Conservation (phyloP, 257 asterid species). For the Nicotiana otophora region DNA sequence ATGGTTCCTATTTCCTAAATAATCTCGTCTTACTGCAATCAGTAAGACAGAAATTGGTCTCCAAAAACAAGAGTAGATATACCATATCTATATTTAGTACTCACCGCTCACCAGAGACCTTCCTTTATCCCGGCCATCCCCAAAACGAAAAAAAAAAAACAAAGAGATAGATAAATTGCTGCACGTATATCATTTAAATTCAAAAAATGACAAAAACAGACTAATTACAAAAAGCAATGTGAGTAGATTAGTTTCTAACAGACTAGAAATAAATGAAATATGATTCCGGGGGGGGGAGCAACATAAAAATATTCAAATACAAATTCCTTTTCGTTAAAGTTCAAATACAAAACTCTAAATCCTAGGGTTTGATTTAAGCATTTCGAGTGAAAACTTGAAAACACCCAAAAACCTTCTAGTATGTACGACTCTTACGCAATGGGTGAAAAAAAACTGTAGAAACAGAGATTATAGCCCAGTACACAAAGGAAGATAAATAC, state of each 20-base stretch:
- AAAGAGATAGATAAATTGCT: too few relatives aligned
- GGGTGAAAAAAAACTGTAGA: background rate
- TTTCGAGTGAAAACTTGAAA: background rate
- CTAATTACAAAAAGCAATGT: too few relatives aligned
- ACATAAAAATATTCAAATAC: background rate
- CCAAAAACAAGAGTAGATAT: background rate
- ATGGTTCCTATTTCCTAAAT: background rate
- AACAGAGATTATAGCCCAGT: background rate
- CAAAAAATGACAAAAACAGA: background rate
- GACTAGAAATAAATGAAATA: background rate
- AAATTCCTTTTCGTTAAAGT: background rate
- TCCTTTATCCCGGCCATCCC: too few relatives aligned
- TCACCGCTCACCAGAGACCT: too few relatives aligned
- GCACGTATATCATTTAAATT: too few relatives aligned
- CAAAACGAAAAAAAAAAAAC: too few relatives aligned
- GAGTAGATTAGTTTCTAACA: background rate
- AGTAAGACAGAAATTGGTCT: background rate
- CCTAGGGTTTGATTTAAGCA: background rate
- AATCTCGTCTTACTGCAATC: background rate
- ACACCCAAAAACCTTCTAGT: background rate
- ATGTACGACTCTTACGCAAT: background rate
- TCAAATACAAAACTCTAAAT: background rate
- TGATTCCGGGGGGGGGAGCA: too few relatives aligned
- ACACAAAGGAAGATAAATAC: background rate
- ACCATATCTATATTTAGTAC: background rate